Base-by-base conservation (phyloP, 179 eudicot genomes). In the Beta lomatogona region DNA sequence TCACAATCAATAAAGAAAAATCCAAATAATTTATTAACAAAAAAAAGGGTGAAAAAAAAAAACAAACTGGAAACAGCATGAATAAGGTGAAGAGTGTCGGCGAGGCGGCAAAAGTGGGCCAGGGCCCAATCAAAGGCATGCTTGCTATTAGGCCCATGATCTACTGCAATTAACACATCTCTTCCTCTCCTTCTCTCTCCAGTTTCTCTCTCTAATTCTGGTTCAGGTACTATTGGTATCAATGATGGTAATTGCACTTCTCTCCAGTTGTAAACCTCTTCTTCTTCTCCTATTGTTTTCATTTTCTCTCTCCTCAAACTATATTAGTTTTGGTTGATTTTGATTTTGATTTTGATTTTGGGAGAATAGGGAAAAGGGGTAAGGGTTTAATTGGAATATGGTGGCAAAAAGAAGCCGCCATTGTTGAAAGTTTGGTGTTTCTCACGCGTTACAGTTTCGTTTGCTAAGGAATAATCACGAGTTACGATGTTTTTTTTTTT, bases 111-210 rank as follows among this genome's bases (percentile, higher is more conserved):
- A 80, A 95, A 86, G 65, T 95, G 98, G 18, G 87, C 83, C n/a
- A 93, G 52, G 14, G 89, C 89, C 98, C 98, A 95, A 89, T 95
- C 94, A 73, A 95, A 95, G 58, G 98, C 98, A 85, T 93, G 98
- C 60, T 91, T 95, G 81, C 95, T 90, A 67, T 89, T 90, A 19
- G 90, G 94, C 0, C 98, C 95, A 72, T 95, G 98, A 87, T 95
- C 98, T 6, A 95, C 76, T 18, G 97, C 94, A 12, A 95, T 82
- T 3, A 95, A 46, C 16, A 95, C 83, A 63, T 89, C 92, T 15
- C 98, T 87, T 67, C 94, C 97, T 28, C 95, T 81, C 15, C 97
- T 88, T n/a, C 97, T 80, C 84, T 92, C 97, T 19, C 92, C 91
- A 12, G 90, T 88, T 76, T 89, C 95, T 84, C 95, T 84, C 84